Evolutionary conservation across 2,329 filamentous ascomycete species (phyloP), one percentile per base, ranked within the genome.

Genomic region (Cercospora brassicicola): DNA sequence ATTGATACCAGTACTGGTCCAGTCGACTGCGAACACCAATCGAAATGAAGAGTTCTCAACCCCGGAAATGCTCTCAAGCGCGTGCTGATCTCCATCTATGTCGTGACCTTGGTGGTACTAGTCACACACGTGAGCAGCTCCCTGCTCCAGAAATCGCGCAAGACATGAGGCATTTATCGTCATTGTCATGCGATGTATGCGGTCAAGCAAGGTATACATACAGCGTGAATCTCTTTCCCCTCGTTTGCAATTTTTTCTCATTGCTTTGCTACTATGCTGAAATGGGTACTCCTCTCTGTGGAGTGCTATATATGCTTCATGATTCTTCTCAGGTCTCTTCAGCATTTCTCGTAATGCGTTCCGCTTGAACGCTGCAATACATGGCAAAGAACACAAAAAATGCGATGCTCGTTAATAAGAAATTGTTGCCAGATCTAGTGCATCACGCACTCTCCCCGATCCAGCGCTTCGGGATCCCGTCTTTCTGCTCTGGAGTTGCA

Each of bases 361-460:
- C 62, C 69, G 69, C 67, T 69, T 33, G 59, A 68, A 71, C 67
- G 69, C 66, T 67, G 48, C 59, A 67, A 23, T 59, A 42, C 26
- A 59, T 30, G 61, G 62, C 51, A 57, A 62, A 57, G 20, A 26
- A 66, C 45, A 63, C 9, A 13, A 63, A 26, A 62, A 59, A 11
- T 51, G 31, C 59, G 33, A 30, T 39, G 62, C 33, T 64, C 53
- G 28, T 18, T 30, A 9, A 53, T 11, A 45, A 30, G 18, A 36
- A 31, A 30, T 23, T 45, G 39, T 45, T 48, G 4, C 18, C 51
- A 51, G 64, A 30, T 59, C 36, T 28, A 36, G 26, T 10, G 71
- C 66, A 67, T 68, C 71, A 76, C 4, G 74, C 75, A 67, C 73
- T 76, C 36, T 76, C 71, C 26, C 76, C 76, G 20, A 74, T 64